Conservation (phyloP, 257 asterid genomes). For the Sherardia arvensis region DNA sequence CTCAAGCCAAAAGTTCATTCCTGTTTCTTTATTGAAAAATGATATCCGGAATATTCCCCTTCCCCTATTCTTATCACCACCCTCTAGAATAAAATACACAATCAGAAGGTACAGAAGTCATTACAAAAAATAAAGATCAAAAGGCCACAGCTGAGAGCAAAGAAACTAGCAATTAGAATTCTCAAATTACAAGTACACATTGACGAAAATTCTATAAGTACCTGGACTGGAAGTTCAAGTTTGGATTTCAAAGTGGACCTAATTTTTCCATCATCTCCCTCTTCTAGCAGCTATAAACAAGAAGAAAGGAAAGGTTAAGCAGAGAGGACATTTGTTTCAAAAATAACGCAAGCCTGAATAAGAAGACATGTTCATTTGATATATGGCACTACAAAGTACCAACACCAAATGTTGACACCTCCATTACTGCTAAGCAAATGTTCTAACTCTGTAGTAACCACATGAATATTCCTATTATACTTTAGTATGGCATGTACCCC, state of each 20-base stretch:
- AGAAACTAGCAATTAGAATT: neutral
- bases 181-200: neutral
- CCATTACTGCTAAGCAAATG: neutral
- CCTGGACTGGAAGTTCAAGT: conserved; percentile 98
- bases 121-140: neutral
- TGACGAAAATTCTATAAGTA: conserved; percentile 21
- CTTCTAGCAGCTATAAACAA: conserved; percentile 67
- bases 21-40: neutral
- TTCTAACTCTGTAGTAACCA: neutral
- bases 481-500: neutral
- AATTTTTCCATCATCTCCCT: conserved; percentile 85
- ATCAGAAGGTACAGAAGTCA: neutral
- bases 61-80: neutral
- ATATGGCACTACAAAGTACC: neutral
- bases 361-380: neutral
- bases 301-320: neutral
- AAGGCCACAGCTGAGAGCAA: neutral
- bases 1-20: too few species aligned
- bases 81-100: neutral
- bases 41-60: neutral
- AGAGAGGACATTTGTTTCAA: neutral
- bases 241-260: conserved; percentile 69
- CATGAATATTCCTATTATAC: neutral
- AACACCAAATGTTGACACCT: neutral
- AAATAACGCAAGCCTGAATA: neutral